Evolutionary conservation across 2,329 filamentous ascomycete species (phyloP), one percentile per base, ranked within the genome.

Genomic region (Aspergillus phoenicis): DNA sequence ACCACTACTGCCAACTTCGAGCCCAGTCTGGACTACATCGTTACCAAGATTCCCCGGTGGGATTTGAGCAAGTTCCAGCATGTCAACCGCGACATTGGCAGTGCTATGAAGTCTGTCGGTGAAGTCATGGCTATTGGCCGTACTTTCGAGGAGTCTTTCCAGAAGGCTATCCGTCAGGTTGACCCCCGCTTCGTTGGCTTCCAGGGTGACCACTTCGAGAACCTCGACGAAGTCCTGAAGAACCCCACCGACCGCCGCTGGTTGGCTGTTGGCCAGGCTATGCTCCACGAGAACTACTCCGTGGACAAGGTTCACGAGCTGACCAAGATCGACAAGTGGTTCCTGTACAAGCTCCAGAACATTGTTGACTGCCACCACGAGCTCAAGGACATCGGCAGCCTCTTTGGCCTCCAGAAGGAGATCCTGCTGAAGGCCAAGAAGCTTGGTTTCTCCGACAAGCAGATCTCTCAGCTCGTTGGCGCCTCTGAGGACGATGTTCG

Each of bases 281-380:
- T 99, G 92, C 87, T 97, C 68, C 93, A 98, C 82, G 93, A 97
- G 81, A 90, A 90, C 78, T 99, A 99, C 83, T 87, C 91, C 1
- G 93, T 97, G 51, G 94, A 99, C 66, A 88, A 86, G 77, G 85
- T 99, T 15, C 93, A 98, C 75, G 92, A 97, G 6, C 83, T 99
- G 69, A 96, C 91, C 81, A 97, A 97, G 85, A 99, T 99, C 72
- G 95, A 98, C 83, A 97, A 96, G 81, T 98, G 95, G 95, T 99
- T 99, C 85, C 82, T 99, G 70, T 87, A 97, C 87, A 98, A 99
- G 86, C 87, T 99, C 55, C 89, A 97, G 81, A 98, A 98, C 83
- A 91, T 99, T 71, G 95, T 97, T 56, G 87, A 98, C 78, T 93
- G 90, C 82, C 91, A 90, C 62, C 87, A 87, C 67, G 91, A 96